A percentile compares a stretch with the other conserved stretches of the same genome.
Evolutionary conservation across 768 basidiomycete genomes (phyloP).

Genomic region (Dioszegia crocea): DNA sequence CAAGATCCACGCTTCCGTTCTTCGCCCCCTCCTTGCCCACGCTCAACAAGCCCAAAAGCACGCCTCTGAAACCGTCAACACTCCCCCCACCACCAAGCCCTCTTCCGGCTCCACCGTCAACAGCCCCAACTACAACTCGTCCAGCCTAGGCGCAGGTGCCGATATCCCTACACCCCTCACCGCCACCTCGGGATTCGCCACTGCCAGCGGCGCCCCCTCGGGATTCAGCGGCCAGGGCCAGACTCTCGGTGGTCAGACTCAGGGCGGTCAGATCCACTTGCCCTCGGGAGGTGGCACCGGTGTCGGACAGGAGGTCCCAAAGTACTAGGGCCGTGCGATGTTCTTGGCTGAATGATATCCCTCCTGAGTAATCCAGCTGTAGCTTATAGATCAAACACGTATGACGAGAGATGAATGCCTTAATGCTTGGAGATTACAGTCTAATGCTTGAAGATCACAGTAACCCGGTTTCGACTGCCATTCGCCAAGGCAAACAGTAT

Average conservation of each 20-base stretch:
- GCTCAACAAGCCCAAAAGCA: constrained; percentile 5
- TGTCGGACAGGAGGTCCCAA: constrained; percentile 17
- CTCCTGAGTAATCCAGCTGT: background rate
- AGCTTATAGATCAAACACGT: no score
- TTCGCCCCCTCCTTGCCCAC: constrained; percentile 17
- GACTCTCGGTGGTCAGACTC: background rate
- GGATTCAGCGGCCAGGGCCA: background rate
- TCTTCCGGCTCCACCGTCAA: constrained; percentile 5
- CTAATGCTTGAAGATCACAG: no score
- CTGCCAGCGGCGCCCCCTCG: background rate
- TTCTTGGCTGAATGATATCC: background rate
- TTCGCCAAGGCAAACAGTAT: no score
- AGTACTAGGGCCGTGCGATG: constrained; percentile 4
- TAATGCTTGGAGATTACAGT: no score
- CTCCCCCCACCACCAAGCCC: constrained; percentile 13
- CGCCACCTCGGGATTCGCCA: constrained; percentile 1
- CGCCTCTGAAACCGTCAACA: background rate
- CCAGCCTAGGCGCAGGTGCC: background rate
- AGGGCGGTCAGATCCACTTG: constrained; percentile 11
- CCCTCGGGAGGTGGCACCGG: constrained; percentile 19
- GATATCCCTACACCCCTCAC: constrained; percentile 6
- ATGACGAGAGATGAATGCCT: no score
- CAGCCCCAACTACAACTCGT: background rate
- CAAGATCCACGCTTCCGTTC: constrained; percentile 28
- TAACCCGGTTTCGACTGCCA: no score